Evolutionary conservation across 2,329 filamentous ascomycete species (phyloP).

Genomic region (Gyromitra esculenta): DNA sequence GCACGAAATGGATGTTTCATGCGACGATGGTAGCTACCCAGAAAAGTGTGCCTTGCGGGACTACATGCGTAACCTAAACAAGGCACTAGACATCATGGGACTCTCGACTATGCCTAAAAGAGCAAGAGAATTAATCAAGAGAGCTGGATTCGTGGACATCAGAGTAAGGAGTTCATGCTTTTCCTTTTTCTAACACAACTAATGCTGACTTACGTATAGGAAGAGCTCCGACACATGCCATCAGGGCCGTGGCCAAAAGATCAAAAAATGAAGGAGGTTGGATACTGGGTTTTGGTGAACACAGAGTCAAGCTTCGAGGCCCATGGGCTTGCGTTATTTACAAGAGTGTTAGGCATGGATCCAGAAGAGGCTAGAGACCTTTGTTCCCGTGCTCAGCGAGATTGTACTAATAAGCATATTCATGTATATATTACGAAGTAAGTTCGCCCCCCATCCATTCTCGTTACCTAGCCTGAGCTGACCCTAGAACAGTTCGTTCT

Average conservation of each 20-base stretch:
- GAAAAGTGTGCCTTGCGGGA: constrained; percentile 24
- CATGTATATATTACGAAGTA: constrained; percentile 49
- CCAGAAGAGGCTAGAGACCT: constrained; percentile 42
- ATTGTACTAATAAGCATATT: constrained; percentile 45
- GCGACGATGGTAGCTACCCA: constrained; percentile 49
- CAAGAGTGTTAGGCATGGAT: constrained; percentile 47
- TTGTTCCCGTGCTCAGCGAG: constrained; percentile 25
- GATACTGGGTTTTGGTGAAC: constrained; percentile 45
- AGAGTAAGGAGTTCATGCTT: constrained; percentile 10
- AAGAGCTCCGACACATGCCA: constrained; percentile 39
- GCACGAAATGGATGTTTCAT: constrained; percentile 17
- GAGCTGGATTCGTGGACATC: constrained; percentile 51
- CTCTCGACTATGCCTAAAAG: constrained; percentile 12
- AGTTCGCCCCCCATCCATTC: neutral
- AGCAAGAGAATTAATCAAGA: constrained; percentile 26
- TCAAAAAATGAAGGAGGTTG: constrained; percentile 50
- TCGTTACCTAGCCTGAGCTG: constrained; percentile 1
- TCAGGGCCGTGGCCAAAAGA: constrained; percentile 54
- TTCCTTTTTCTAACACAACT: neutral
- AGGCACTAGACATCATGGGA: constrained; percentile 44
- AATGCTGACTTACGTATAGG: neutral
- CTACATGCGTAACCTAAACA: constrained; percentile 30
- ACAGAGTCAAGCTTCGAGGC: constrained; percentile 51
- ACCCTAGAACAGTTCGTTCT: constrained; percentile 38
- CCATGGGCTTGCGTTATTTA: constrained; percentile 50